These are phyloP conservation scores for Leccinum uliginosum DNA, from an alignment of 768 basidiomycete genomes.

Conservation along the genomic window DNA sequence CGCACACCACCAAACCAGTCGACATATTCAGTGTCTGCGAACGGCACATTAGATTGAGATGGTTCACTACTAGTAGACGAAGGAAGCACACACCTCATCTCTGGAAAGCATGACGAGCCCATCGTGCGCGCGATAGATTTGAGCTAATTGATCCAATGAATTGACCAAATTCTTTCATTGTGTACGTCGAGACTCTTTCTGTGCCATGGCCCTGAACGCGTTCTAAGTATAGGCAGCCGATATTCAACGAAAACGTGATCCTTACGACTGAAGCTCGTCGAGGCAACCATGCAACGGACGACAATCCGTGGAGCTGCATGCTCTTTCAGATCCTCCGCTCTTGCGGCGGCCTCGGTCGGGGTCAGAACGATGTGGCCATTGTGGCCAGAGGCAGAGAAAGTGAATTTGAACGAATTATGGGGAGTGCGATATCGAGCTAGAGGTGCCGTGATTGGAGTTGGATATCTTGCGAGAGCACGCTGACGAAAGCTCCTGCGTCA, in stretches of 20 bases:
- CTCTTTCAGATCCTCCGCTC: slow-evolving; percentile 44
- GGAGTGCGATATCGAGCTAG: slow-evolving; percentile 63
- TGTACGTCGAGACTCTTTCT: slow-evolving; percentile 91
- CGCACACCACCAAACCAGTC: slow-evolving; percentile 69
- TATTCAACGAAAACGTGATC: slow-evolving; percentile 10
- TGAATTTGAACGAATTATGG: slow-evolving; percentile 53
- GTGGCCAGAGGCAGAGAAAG: slow-evolving; percentile 48
- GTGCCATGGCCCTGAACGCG: slow-evolving; percentile 81
- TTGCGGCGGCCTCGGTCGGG: slow-evolving; percentile 1
- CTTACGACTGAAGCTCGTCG: slow-evolving; percentile 91
- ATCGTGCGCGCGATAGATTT: slow-evolving; percentile 76
- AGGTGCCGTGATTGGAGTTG: slow-evolving; percentile 68
- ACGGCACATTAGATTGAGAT: not conserved
- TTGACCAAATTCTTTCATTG: slow-evolving; percentile 79
- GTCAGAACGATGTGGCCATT: slow-evolving; percentile 23
- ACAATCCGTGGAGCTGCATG: slow-evolving; percentile 49
- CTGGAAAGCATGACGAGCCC: slow-evolving; percentile 75
- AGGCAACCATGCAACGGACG: slow-evolving; percentile 51
- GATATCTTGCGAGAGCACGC: slow-evolving; percentile 81
- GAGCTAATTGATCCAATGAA: slow-evolving; percentile 57
- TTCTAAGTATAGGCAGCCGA: slow-evolving; percentile 6
- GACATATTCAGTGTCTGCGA: slow-evolving; percentile 80
- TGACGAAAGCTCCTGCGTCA: slow-evolving; percentile 95
- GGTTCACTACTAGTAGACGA: not conserved
- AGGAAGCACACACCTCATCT: slow-evolving; percentile 59